Percentiles rank a stretch among this genome's conserved stretches.
Evolutionary conservation across 1,139 yeast species (phyloP).

Genomic region (Diutina scorzettiae): DNA sequence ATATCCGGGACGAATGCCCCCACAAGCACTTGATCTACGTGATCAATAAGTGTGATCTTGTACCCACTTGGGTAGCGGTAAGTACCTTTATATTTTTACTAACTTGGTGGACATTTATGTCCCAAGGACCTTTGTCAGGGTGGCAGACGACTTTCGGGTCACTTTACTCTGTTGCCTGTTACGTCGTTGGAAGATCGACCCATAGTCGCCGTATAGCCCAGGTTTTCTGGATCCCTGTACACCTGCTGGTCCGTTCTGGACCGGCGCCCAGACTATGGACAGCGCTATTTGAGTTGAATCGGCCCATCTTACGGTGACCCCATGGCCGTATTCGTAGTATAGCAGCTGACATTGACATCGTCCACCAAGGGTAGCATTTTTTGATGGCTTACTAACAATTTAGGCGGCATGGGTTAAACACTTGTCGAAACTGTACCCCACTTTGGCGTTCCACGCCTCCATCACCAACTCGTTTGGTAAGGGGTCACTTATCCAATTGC

Average conservation of each 20-base stretch:
- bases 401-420: slow-evolving; percentile 99
- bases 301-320: slow-evolving; percentile 14
- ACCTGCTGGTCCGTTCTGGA: slow-evolving; percentile 13
- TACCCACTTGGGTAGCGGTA: slow-evolving; percentile 99
- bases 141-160: slow-evolving; percentile 17
- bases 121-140: slow-evolving; percentile 72
- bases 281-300: slow-evolving; percentile 59
- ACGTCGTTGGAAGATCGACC: slow-evolving; percentile 86
- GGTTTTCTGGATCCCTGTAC: slow-evolving; percentile 22
- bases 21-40: slow-evolving; percentile 94
- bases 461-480: slow-evolving; percentile 96
- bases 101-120: slow-evolving; percentile 7
- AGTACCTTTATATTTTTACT: slow-evolving; percentile 30
- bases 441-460: slow-evolving; percentile 96
- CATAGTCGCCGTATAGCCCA: slow-evolving; percentile 38
- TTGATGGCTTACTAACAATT: slow-evolving; percentile 31
- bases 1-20: slow-evolving; percentile 86
- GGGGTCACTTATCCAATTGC: slow-evolving; percentile 84
- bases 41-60: slow-evolving; percentile 93
- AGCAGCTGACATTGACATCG: slow-evolving; percentile 44
- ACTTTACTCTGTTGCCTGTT: slow-evolving; percentile 62
- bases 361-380: background rate
- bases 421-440: slow-evolving; percentile 82
- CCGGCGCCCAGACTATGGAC: slow-evolving; percentile 17
- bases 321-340: slow-evolving; percentile 53